These are phyloP conservation scores for Suhomyces vadensis DNA, from an alignment of 805 yeast genomes.

Conservation along the genomic window DNA sequence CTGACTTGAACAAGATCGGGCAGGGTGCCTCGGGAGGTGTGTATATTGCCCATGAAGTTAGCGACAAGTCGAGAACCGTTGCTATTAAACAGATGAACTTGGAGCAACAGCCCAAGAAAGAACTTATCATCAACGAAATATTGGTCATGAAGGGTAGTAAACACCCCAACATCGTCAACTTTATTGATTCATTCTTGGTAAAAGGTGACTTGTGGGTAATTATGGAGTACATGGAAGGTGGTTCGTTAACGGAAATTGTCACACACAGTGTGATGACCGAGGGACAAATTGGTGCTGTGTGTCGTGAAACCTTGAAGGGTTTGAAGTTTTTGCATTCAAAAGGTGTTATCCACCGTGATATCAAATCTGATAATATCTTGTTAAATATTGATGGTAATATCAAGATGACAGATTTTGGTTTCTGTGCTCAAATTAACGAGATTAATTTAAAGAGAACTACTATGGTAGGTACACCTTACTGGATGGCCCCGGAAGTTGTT, in stretches of 20 bases:
- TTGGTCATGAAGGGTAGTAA: slow-evolving; percentile 91
- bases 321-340: slow-evolving; percentile 83
- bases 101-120: slow-evolving; percentile 94
- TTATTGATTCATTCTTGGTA: slow-evolving; percentile 73
- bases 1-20: slow-evolving; percentile 79
- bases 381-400: slow-evolving; percentile 83
- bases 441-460: slow-evolving; percentile 87
- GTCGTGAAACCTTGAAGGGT: slow-evolving; percentile 87
- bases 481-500: slow-evolving; percentile 99
- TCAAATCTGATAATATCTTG: slow-evolving; percentile 90
- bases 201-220: slow-evolving; percentile 91
- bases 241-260: slow-evolving; percentile 92
- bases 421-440: slow-evolving; percentile 85
- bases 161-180: slow-evolving; percentile 92
- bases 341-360: slow-evolving; percentile 94
- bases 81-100: slow-evolving; percentile 97
- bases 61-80: slow-evolving; percentile 57
- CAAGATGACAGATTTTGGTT: slow-evolving; percentile 93
- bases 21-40: slow-evolving; percentile 99
- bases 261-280: slow-evolving; percentile 89
- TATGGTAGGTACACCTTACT: slow-evolving; percentile 98
- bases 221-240: slow-evolving; percentile 99
- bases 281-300: slow-evolving; percentile 92
- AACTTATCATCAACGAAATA: slow-evolving; percentile 90
- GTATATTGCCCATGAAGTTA: slow-evolving; percentile 72